phyloP scores from a whole-genome alignment of 2,329 filamentous ascomycete species.

The Colletotrichum brevisporum region DNA sequence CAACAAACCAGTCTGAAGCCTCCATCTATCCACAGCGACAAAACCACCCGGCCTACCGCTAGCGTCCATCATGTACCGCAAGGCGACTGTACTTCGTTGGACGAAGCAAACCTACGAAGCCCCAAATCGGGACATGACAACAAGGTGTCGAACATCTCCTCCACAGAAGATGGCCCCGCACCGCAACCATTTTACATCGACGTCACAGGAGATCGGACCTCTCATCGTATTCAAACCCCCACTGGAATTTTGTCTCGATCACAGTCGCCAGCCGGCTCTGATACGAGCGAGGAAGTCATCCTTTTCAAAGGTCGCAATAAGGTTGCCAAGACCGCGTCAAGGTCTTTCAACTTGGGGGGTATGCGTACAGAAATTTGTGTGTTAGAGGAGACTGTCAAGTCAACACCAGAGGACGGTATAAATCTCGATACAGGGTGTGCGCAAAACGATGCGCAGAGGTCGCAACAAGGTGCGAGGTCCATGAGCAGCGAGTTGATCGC shows the following conservation, averaged over 20 bases:
- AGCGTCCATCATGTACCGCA: too few species aligned
- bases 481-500: slow-evolving; percentile 65
- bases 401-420: slow-evolving; percentile 38
- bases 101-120: too few species aligned
- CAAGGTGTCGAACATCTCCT: background rate
- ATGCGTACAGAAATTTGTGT: slow-evolving; percentile 52
- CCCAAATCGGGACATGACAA: too few species aligned
- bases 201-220: slow-evolving; percentile 49
- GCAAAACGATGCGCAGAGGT: background rate
- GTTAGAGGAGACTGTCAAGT: slow-evolving; percentile 44
- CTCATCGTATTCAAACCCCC: slow-evolving; percentile 14
- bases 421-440: background rate
- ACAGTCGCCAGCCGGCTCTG: slow-evolving; percentile 41
- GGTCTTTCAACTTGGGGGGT: slow-evolving; percentile 42
- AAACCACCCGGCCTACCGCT: too few species aligned
- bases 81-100: too few species aligned
- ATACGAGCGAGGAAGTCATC: slow-evolving; percentile 81
- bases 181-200: slow-evolving; percentile 55
- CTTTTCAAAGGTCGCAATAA: slow-evolving; percentile 71
- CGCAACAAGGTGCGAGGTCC: background rate
- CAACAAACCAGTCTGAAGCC: background rate
- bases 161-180: background rate
- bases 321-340: slow-evolving; percentile 28
- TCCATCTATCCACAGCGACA: too few species aligned
- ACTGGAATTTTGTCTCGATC: slow-evolving; percentile 3